Base-by-base conservation (phyloP, 2,329 filamentous ascomycete genomes). In the Diaporthe sp. region DNA sequence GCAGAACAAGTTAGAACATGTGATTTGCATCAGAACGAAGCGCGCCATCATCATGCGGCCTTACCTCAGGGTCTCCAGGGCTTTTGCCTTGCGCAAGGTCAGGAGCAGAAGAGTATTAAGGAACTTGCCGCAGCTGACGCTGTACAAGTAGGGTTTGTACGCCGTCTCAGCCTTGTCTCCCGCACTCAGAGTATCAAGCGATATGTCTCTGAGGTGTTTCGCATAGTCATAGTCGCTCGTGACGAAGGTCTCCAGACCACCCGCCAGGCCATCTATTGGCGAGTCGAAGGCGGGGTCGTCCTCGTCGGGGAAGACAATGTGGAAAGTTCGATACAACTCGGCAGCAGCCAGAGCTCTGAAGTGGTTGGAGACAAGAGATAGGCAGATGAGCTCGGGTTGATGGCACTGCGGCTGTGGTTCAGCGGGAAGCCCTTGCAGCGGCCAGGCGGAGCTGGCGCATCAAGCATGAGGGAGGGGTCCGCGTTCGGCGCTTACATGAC, bases 191-290 rank as follows among this genome's bases (percentile, higher is more conserved):
- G 89, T 90, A 76, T 92, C 90, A 75, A 93, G 84, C 42, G 84
- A 86, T 50, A 93, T 82, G 72, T 89, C 86, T 75, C 85, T 86
- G 39, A 92, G 82, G 78, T 91, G 87, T 76, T 87, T 83, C 35
- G 89, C 89, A 82, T 92, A 92, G 81, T 92, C 85, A 82, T 92
- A 92, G 39, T 91, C 86, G 83, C 90, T 92, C 0, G 90, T 90
- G 39, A 87, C 88, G 71, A 93, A 88, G 5, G 91, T 92, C 72
- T 92, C 88, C 63, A 93, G 85, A 4, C 90, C 88, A 30, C 85
- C 86, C 2, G 90, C 88, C 44, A 92, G 85, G 6, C 87, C 85
- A 77, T 92, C 90, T 65, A 90, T 87, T n/a, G 86, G 85, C 0
- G 84, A 86, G 63, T 90, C 88, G 77, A 85, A 88, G 51, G 81